Evolutionary conservation across 139 green algal genomes (phyloP), one percentile per base, ranked within the genome.

Genomic region (Mesotaenium endlicherianum): DNA sequence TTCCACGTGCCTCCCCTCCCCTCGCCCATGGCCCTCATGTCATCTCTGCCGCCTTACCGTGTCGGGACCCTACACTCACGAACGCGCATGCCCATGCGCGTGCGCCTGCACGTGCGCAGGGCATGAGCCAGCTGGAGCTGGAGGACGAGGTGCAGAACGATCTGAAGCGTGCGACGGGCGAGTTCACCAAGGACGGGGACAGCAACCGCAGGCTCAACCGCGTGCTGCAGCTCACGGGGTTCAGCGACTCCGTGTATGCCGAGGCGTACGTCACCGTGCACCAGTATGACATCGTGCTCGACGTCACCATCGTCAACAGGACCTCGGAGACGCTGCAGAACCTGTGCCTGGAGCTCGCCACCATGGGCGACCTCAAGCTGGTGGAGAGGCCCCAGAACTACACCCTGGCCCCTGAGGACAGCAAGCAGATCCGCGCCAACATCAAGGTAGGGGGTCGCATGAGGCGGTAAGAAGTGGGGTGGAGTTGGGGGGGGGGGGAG

Each of bases 351-450:
- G 96, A 99, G 93, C 90, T 99, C 69, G 95, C 96, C 74, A 99
- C 96, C 58, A 97, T 99, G 94, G 96, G 96, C 0, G 96, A 99
- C 89, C 91, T 99, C 6, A 98, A 98, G 92, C 93, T 99, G 59
- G 96, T 98, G 74, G 96, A 99, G 88, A 90, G 96, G 49, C 96
- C 97, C 40, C 93, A 97, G 87, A 93, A 95, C 57, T 93, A 97
- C 91, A 97, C 94, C 1, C 90, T 99, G 31, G 94, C 90, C 3
- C 91, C 94, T 1, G 92, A 92, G 2, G 92, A 90, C n/a, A 88
- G 90, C 77, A 92, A 94, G 74, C 85, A 93, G 49, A 93, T 98
- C 77, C 91, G 94, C 59, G 95, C 95, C 43, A 98, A 97, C 90
- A 98, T 98, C 91, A 98, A 97, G 92, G 93, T 93, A 36, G 3